Evolutionary conservation across 1,284 basidiomycete genomes (phyloP).

Genomic region (Somion occarium): DNA sequence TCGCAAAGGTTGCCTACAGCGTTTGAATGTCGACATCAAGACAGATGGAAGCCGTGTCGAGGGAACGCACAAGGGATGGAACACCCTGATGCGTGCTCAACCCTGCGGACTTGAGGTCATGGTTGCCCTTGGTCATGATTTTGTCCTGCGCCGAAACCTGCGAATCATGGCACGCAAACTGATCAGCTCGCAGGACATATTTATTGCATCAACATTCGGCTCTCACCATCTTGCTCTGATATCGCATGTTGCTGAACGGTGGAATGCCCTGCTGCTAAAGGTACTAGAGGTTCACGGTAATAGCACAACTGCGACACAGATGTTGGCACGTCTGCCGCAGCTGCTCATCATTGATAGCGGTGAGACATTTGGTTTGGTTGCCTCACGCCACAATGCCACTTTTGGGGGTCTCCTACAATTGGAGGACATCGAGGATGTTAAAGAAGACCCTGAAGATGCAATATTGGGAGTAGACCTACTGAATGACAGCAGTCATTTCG

Average conservation of each 20-base stretch:
- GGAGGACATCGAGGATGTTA: no score
- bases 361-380: slow-evolving; percentile 7
- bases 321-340: not conserved
- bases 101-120: slow-evolving; percentile 20
- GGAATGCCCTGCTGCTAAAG: slow-evolving; percentile 4
- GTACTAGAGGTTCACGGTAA: not conserved
- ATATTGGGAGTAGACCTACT: no score
- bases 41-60: slow-evolving; percentile 24
- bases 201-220: slow-evolving; percentile 5
- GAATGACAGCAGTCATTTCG: no score
- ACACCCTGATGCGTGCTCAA: slow-evolving; percentile 16
- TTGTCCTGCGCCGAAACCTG: slow-evolving; percentile 9
- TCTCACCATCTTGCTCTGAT: slow-evolving; percentile 10
- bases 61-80: slow-evolving; percentile 23
- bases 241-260: not conserved
- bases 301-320: not conserved
- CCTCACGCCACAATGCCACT: not conserved
- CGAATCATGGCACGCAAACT: not conserved
- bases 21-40: slow-evolving; percentile 17
- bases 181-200: not conserved
- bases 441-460: no score
- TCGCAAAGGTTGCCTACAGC: slow-evolving; percentile 20
- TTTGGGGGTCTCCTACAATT: slow-evolving; percentile 6
- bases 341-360: not conserved
- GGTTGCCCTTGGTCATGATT: slow-evolving; percentile 3